These are phyloP conservation scores for Magnaporthales sp. DNA, from an alignment of 2,329 filamentous ascomycete genomes.

Conservation along the genomic window DNA sequence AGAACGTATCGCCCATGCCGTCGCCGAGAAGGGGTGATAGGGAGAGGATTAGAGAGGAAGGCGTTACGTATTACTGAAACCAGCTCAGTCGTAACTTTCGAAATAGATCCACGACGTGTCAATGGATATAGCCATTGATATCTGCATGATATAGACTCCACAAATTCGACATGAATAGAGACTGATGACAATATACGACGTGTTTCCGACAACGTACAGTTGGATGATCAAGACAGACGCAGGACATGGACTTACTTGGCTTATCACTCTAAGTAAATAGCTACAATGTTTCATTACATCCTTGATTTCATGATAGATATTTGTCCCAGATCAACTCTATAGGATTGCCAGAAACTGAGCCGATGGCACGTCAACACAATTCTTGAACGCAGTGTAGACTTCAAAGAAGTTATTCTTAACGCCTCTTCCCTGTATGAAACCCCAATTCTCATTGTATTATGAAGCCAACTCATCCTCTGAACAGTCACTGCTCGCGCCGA, in stretches of 20 bases:
- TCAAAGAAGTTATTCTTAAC: not conserved
- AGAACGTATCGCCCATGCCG: not conserved
- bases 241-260: not conserved
- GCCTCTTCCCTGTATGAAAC: not conserved
- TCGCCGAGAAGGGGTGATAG: not conserved
- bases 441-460: not conserved
- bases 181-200: not conserved
- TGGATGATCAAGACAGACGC: not conserved
- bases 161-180: not conserved
- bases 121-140: not conserved
- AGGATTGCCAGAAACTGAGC: not conserved
- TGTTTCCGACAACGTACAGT: not conserved
- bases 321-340: not conserved
- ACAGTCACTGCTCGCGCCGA: conserved; percentile 3
- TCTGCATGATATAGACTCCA: not conserved
- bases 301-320: not conserved
- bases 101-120: not conserved
- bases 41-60: not conserved
- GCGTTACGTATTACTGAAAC: not conserved
- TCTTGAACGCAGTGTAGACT: not conserved
- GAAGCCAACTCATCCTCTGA: conserved; percentile 6
- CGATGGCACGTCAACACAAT: not conserved
- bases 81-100: not conserved
- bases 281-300: not conserved
- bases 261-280: not conserved